phyloP scores from a whole-genome alignment of 805 yeast genomes.

The Starmerella stellata region DNA sequence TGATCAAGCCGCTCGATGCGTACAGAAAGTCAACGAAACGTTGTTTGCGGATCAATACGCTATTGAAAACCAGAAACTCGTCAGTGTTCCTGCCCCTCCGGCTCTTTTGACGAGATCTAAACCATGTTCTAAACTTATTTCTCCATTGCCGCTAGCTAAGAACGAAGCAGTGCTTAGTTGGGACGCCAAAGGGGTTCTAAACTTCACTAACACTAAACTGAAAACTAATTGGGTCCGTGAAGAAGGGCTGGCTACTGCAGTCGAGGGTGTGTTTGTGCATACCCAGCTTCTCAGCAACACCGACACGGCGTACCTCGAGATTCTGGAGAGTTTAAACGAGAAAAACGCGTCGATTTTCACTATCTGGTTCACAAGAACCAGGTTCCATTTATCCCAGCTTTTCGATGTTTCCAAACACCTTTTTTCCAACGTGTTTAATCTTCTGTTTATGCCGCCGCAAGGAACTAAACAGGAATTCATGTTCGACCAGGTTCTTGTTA shows the following conservation, averaged over 20 bases:
- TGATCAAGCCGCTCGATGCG: not conserved
- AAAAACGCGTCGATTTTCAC: not conserved
- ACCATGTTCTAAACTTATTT: not conserved
- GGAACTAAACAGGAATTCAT: slow-evolving; percentile 19
- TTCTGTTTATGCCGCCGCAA: slow-evolving; percentile 5
- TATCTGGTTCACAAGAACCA: not conserved
- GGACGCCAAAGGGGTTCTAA: slow-evolving; percentile 7
- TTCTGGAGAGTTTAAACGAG: not conserved
- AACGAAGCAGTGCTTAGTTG: slow-evolving; percentile 7
- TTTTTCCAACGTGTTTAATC: not conserved
- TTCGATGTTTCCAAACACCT: not conserved
- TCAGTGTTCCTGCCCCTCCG: not conserved
- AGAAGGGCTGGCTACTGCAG: slow-evolving; percentile 19
- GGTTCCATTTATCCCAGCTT: not conserved
- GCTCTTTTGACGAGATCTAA: too few species aligned
- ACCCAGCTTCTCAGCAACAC: not conserved
- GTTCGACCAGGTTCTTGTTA: slow-evolving; percentile 21
- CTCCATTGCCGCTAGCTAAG: not conserved
- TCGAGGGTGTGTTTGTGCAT: slow-evolving; percentile 16
- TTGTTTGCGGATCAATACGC: not conserved
- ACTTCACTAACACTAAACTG: not conserved
- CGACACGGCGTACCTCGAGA: not conserved
- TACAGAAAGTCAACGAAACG: not conserved
- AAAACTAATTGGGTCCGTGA: slow-evolving; percentile 18
- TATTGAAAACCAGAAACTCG: not conserved